Conservation (phyloP, 2,329 filamentous ascomycete genomes). For the Plectosphaerella sp. region DNA sequence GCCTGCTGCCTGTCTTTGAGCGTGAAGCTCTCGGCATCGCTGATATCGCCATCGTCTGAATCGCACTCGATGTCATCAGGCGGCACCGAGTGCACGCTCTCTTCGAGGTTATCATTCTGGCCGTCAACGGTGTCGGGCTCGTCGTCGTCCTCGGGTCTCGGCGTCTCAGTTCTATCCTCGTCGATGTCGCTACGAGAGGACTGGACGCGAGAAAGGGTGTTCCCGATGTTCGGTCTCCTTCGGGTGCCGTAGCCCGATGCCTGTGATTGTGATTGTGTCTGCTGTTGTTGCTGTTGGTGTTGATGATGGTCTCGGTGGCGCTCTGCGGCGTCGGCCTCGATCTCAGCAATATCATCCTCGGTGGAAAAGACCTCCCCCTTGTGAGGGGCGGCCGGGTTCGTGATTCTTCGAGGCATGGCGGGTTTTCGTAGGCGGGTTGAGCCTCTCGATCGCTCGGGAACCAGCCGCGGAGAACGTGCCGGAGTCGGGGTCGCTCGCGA, state of each 20-base stretch:
- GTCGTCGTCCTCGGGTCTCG: constrained; percentile 17
- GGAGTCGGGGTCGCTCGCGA: constrained; percentile 21
- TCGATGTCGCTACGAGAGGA: constrained; percentile 27
- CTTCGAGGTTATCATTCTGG: constrained; percentile 5
- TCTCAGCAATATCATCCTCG: constrained; percentile 80
- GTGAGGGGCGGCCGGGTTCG: constrained; percentile 65
- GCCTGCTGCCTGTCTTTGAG: constrained; percentile 94
- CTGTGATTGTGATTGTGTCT: constrained; percentile 7
- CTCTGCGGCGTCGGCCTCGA: constrained; percentile 61
- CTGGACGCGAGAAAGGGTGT: constrained; percentile 35
- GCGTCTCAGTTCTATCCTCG: constrained; percentile 9
- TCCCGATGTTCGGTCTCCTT: constrained; percentile 26
- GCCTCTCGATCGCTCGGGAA: constrained; percentile 43
- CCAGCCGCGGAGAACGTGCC: constrained; percentile 40
- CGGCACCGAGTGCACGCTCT: constrained; percentile 22
- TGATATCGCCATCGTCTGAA: constrained; percentile 64
- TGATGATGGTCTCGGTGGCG: constrained; percentile 33
- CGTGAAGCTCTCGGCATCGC: constrained; percentile 96
- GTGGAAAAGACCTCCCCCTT: constrained; percentile 85
- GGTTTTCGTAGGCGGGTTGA: constrained; percentile 62
- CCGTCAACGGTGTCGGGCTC: constrained; percentile 30
- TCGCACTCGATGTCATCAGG: constrained; percentile 46
- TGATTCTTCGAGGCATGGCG: constrained; percentile 65
- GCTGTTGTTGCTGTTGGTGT: constrained; percentile 32
- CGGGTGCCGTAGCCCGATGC: constrained; percentile 20